Conservation (phyloP, 371 early-diverging fungal genomes). For the Quaeritorhiza haematococci region DNA sequence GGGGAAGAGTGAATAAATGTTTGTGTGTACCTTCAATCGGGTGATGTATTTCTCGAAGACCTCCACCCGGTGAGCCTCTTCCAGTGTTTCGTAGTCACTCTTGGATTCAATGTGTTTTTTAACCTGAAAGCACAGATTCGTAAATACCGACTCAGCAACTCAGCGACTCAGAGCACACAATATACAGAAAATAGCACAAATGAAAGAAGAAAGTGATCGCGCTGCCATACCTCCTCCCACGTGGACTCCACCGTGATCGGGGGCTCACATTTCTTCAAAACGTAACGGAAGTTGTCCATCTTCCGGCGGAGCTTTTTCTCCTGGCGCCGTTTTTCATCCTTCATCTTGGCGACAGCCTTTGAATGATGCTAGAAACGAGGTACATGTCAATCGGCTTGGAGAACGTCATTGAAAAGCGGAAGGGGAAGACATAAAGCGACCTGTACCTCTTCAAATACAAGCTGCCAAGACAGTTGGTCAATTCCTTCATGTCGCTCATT, state of each 20-base stretch:
- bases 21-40: conserved; percentile 52
- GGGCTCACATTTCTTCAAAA: conserved; percentile 63
- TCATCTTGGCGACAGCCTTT: conserved; percentile 57
- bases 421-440: background rate
- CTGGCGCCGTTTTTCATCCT: conserved; percentile 70
- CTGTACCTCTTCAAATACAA: background rate
- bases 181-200: background rate
- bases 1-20: background rate
- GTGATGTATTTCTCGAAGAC: conserved; percentile 70
- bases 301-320: conserved; percentile 63
- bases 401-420: background rate
- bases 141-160: too few relatives aligned
- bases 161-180: background rate
- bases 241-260: conserved; percentile 50
- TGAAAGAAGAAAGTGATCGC: background rate
- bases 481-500: background rate
- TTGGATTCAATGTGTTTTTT: conserved; percentile 47
- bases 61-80: conserved; percentile 57
- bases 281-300: conserved; percentile 67
- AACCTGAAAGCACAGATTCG: conserved; percentile 19
- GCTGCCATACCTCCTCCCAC: conserved; percentile 62
- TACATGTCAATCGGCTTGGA: background rate
- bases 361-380: background rate
- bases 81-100: conserved; percentile 60
- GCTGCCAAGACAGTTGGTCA: background rate